Conservation (phyloP, 257 asterid species). For the Datura wrightii region DNA sequence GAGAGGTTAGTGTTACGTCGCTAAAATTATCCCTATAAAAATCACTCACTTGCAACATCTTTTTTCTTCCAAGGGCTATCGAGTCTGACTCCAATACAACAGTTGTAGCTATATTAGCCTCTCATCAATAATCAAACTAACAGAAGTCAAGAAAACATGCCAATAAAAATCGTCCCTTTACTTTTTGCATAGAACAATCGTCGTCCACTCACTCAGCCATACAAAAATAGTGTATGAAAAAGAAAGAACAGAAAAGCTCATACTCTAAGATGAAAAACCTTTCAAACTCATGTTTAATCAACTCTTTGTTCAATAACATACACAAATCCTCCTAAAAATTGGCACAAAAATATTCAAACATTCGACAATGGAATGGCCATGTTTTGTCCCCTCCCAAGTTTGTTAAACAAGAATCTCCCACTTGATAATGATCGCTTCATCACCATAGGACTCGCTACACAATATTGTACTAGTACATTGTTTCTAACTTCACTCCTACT, state of each 20-base stretch:
- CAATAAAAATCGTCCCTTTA: not conserved
- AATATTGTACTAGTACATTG: constrained; percentile 16
- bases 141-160: not conserved
- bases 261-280: not conserved
- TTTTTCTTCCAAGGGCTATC: not conserved
- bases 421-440: constrained; percentile 32
- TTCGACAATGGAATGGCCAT: not conserved
- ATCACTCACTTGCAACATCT: not conserved
- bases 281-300: not conserved
- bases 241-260: not conserved
- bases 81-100: not conserved
- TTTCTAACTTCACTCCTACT: constrained; percentile 1
- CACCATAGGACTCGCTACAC: constrained; percentile 27
- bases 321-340: not conserved
- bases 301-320: not conserved
- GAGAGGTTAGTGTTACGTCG: not conserved
- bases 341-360: not conserved
- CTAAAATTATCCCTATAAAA: not conserved
- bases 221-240: not conserved
- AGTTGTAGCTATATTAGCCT: not conserved
- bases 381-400: constrained; percentile 26
- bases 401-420: constrained; percentile 31
- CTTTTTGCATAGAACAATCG: not conserved
- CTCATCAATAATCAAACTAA: not conserved
- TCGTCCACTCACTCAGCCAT: not conserved